These are phyloP conservation scores for Neurospora sp. DNA, from an alignment of 2,329 filamentous ascomycete genomes.

Conservation along the genomic window DNA sequence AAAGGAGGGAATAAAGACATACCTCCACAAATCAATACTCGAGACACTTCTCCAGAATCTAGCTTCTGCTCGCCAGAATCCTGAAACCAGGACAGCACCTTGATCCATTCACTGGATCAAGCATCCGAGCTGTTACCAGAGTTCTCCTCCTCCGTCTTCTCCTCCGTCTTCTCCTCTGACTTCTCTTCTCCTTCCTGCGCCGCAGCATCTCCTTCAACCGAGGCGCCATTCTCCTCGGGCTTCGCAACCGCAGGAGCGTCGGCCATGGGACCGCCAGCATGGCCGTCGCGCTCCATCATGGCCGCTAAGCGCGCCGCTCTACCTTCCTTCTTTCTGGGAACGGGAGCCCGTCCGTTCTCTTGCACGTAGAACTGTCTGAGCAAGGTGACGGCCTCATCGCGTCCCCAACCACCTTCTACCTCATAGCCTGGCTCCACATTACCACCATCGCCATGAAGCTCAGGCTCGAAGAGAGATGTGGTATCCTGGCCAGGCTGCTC, in stretches of 20 bases:
- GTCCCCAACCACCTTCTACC: constrained; percentile 77
- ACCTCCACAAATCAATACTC: background rate
- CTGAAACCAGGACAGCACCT: background rate
- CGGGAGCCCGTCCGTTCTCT: constrained; percentile 82
- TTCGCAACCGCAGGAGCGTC: constrained; percentile 2
- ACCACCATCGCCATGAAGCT: constrained; percentile 42
- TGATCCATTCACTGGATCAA: background rate
- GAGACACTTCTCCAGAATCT: background rate
- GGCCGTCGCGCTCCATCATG: constrained; percentile 36
- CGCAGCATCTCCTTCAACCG: background rate
- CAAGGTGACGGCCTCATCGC: constrained; percentile 87
- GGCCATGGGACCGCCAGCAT: constrained; percentile 16
- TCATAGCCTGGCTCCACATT: constrained; percentile 71
- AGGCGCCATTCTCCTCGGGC: background rate
- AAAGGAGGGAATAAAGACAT: background rate
- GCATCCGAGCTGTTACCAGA: background rate
- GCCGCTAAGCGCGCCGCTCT: constrained; percentile 42
- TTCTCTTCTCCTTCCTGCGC: background rate
- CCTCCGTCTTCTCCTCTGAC: background rate
- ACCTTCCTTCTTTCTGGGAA: constrained; percentile 45
- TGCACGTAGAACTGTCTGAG: constrained; percentile 94
- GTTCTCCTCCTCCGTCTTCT: background rate
- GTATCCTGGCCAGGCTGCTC: background rate
- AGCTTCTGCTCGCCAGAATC: background rate
- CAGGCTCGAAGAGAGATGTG: constrained; percentile 6